Conservation (phyloP, 805 yeast genomes). For the Saccharomycopsis sp. region DNA sequence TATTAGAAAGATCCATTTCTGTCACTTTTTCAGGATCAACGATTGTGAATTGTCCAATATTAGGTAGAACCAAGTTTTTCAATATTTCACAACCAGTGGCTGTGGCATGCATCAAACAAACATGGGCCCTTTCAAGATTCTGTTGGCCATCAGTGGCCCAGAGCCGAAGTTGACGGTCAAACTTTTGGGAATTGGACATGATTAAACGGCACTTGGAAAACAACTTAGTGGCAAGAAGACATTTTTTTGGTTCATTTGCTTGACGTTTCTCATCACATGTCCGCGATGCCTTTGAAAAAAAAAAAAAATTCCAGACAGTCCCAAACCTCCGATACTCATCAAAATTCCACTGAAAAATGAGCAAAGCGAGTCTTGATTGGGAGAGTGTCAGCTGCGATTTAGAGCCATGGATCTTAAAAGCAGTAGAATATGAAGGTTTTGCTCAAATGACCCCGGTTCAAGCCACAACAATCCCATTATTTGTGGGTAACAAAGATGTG, state of each 20-base stretch:
- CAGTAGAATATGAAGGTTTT: conserved; percentile 66
- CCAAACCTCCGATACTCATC: too few relatives aligned
- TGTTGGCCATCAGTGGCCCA: conserved; percentile 79
- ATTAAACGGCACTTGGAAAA: not conserved
- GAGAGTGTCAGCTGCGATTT: conserved; percentile 5
- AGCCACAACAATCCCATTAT: conserved; percentile 84
- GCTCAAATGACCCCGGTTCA: conserved; percentile 92
- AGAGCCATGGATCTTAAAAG: conserved; percentile 27
- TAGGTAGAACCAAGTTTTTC: conserved; percentile 73
- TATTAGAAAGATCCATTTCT: conserved; percentile 38
- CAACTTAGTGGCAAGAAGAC: too few relatives aligned
- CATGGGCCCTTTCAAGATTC: conserved; percentile 42
- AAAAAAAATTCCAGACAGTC: too few relatives aligned
- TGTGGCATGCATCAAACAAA: conserved; percentile 51
- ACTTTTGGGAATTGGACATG: conserved; percentile 33
- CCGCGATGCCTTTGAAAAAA: not conserved
- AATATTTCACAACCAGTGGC: conserved; percentile 54
- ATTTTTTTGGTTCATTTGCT: not conserved
- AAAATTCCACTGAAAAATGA: not conserved
- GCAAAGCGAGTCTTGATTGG: conserved; percentile 12
- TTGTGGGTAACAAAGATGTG: conserved; percentile 80
- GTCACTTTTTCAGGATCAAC: conserved; percentile 36
- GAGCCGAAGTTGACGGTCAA: conserved; percentile 79
- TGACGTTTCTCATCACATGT: too few relatives aligned
- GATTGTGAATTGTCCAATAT: conserved; percentile 54